A percentile compares a stretch with the other conserved stretches of the same genome.
Conservation (phyloP, 2,329 filamentous ascomycete species). For the Fusarium tanahbumbuense region DNA sequence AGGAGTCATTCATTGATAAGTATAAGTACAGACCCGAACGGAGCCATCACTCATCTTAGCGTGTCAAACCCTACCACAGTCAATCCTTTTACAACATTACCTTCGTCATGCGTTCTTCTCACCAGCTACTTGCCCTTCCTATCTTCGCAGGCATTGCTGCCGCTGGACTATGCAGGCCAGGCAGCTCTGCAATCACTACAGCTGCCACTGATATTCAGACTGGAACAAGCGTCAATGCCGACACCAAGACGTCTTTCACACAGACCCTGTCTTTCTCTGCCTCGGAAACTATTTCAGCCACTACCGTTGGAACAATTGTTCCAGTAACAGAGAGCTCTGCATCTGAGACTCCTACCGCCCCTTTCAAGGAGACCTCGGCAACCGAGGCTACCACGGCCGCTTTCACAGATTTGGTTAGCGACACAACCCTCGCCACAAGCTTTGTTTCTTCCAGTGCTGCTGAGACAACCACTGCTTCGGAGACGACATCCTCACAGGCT, state of each 20-base stretch:
- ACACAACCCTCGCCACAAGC: background rate
- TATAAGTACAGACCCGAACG: background rate
- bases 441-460: background rate
- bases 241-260: background rate
- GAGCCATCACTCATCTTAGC: background rate
- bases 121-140: background rate
- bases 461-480: background rate
- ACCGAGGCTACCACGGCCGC: background rate
- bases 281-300: background rate
- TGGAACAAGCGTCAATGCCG: background rate
- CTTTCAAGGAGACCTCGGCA: too few species aligned
- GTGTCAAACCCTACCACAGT: background rate
- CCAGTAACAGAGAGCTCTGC: background rate
- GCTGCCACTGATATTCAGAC: background rate
- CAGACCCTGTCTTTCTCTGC: background rate
- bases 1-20: background rate
- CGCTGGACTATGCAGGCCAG: background rate
- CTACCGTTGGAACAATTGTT: accelerated
- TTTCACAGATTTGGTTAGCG: accelerated
- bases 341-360: background rate
- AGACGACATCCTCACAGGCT: background rate
- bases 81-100: background rate
- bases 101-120: background rate
- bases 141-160: background rate
- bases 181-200: background rate